phyloP scores from a whole-genome alignment of 148 eudicot species.

The Polygonum aviculare region DNA sequence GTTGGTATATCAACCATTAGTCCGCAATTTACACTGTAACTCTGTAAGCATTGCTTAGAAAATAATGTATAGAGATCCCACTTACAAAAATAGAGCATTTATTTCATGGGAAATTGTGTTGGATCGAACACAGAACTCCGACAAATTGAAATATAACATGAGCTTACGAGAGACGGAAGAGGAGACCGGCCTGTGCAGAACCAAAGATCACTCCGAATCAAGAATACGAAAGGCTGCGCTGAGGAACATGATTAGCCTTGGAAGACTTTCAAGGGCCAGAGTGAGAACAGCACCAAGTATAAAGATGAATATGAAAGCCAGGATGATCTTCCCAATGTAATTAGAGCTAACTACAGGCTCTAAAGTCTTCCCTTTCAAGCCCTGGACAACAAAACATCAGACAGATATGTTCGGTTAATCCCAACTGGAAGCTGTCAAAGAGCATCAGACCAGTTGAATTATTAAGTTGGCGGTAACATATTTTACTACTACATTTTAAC shows the following conservation, averaged over 20 bases:
- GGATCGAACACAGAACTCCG: not conserved
- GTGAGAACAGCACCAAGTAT: conserved; percentile 50
- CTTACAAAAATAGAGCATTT: no score
- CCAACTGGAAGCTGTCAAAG: not conserved
- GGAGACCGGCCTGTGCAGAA: not conserved
- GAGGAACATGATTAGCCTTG: conserved; percentile 38
- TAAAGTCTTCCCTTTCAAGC: conserved; percentile 13
- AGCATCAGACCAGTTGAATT: not conserved
- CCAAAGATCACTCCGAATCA: conserved; percentile 5
- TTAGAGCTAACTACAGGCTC: conserved; percentile 21
- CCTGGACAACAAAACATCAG: conserved; percentile 36
- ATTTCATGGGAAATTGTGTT: not conserved
- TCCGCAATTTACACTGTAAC: no score
- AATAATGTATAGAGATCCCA: no score
- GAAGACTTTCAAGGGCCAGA: conserved; percentile 65
- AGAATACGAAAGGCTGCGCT: conserved; percentile 16
- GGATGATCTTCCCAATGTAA: conserved; percentile 58
- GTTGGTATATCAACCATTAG: no score
- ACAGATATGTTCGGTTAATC: not conserved
- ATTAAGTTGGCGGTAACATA: not conserved
- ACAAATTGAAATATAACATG: not conserved
- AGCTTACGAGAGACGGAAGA: not conserved
- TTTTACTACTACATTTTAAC: not conserved
- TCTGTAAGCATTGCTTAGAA: no score
- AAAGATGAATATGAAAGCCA: conserved; percentile 58